Conservation (phyloP, 192 early-diverging fungal genomes). For the Coemansia sp. region DNA sequence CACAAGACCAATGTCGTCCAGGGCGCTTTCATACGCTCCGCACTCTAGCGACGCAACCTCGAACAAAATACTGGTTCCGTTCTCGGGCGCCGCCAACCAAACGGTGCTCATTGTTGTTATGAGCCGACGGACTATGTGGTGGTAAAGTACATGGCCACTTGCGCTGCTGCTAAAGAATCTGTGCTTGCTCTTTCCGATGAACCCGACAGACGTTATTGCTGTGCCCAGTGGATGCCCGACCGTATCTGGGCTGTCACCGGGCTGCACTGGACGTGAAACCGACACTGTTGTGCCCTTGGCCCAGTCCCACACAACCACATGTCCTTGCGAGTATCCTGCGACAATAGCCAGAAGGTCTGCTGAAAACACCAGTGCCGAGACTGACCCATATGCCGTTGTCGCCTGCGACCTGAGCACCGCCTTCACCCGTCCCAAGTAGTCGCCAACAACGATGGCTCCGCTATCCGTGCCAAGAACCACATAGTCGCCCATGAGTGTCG, state of each 20-base stretch:
- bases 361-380: conserved; percentile 46
- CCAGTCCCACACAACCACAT: conserved; percentile 54
- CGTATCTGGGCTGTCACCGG: conserved; percentile 25
- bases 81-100: conserved; percentile 10
- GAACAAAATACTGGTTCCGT: conserved; percentile 19
- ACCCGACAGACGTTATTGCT: conserved; percentile 37
- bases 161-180: conserved; percentile 49
- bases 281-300: conserved; percentile 30
- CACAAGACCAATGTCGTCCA: conserved; percentile 48
- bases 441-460: conserved; percentile 31
- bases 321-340: conserved; percentile 42
- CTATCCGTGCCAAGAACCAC: conserved; percentile 44
- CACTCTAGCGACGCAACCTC: conserved; percentile 32
- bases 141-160: conserved; percentile 40
- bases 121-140: conserved; percentile 48
- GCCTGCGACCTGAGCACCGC: conserved; percentile 17
- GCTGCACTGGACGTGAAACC: conserved; percentile 35
- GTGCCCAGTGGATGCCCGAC: conserved; percentile 32
- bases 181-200: conserved; percentile 49
- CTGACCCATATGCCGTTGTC: conserved; percentile 29
- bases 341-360: conserved; percentile 32
- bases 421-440: conserved; percentile 49
- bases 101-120: conserved; percentile 47
- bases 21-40: conserved; percentile 20
- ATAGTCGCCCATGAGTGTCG: conserved; percentile 39